These are phyloP conservation scores for Candolleomyces efflorescens DNA, from an alignment of 768 basidiomycete genomes.

Conservation along the genomic window DNA sequence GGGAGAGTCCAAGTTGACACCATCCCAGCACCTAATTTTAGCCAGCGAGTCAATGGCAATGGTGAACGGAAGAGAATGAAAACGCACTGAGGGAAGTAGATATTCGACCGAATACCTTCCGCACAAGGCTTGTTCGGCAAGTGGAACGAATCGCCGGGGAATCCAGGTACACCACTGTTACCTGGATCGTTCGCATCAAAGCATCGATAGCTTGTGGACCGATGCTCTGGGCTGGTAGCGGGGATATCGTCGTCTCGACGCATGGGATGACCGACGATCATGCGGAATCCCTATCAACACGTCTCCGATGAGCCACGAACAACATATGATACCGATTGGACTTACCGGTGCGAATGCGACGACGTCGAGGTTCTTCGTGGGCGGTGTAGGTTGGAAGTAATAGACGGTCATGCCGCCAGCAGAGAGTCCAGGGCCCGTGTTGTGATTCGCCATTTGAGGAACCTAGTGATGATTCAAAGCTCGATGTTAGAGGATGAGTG, in stretches of 20 bases:
- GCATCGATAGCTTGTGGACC: not conserved
- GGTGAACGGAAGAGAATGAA: not conserved
- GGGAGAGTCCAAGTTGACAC: not conserved
- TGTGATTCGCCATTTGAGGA: slow-evolving; percentile 1
- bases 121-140: not conserved
- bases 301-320: not conserved
- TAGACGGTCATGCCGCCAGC: slow-evolving; percentile 1
- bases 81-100: not conserved
- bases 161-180: not conserved
- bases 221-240: not conserved
- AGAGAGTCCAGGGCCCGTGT: not conserved
- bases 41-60: not conserved
- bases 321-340: not conserved
- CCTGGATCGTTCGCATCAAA: not conserved
- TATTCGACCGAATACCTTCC: not conserved
- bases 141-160: not conserved
- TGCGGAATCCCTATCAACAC: not conserved
- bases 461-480: not conserved
- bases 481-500: not conserved
- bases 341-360: not conserved
- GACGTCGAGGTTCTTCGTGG: not conserved
- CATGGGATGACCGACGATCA: not conserved
- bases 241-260: not conserved
- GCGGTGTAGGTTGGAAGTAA: not conserved
- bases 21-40: not conserved